Evolutionary conservation across 2,329 filamentous ascomycete genomes (phyloP).

Genomic region (Cercospora berteroae): DNA sequence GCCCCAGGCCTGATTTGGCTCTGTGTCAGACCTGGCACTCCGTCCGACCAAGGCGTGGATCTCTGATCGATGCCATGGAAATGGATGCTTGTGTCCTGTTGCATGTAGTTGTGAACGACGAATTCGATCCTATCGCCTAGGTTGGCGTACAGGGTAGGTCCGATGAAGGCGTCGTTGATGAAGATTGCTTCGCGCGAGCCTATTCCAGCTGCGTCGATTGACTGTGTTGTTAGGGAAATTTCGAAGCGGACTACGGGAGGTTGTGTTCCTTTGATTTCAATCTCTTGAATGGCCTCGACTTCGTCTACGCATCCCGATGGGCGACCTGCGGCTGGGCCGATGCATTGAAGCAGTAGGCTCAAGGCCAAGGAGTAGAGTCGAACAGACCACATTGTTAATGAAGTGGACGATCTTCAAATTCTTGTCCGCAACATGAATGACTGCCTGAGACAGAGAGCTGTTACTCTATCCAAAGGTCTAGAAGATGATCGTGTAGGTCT

Average conservation of each 20-base stretch:
- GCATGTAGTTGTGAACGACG: constrained; percentile 17
- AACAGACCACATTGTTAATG: not conserved
- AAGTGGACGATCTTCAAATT: not conserved
- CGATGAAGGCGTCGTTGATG: constrained; percentile 14
- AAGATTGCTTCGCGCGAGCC: constrained; percentile 12
- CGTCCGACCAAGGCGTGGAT: constrained; percentile 20
- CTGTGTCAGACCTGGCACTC: constrained; percentile 20
- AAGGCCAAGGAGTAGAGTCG: not conserved
- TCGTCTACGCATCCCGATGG: not conserved
- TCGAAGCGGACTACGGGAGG: not conserved
- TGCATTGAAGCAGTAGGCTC: not conserved
- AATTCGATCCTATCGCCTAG: constrained; percentile 18
- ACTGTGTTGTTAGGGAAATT: constrained; percentile 4
- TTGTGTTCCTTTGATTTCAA: not conserved
- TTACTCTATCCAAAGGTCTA: not conserved
- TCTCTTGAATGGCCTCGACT: not conserved
- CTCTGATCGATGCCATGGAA: constrained; percentile 26
- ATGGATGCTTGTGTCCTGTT: constrained; percentile 18
- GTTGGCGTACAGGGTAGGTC: constrained; percentile 10
- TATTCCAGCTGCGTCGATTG: constrained; percentile 10
- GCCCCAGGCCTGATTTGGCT: constrained; percentile 18
- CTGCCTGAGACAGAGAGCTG: not conserved
- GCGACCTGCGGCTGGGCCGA: not conserved
- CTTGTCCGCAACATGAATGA: not conserved
- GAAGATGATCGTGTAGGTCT: not conserved